Evolutionary conservation across 306 rosid species (phyloP), one percentile per base, ranked within the genome.

Genomic region (Medicago lupulina): DNA sequence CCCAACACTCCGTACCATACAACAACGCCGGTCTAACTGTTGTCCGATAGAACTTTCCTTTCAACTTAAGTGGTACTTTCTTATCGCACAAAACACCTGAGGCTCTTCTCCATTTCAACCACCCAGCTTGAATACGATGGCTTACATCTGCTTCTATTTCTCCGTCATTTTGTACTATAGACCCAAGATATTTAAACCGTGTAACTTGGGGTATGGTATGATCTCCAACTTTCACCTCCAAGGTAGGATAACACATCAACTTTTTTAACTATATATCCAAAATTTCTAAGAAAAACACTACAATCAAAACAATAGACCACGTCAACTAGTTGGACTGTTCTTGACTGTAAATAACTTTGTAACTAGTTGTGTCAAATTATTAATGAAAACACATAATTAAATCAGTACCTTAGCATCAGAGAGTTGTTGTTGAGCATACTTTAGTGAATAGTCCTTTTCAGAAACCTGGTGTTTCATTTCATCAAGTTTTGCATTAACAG

Each of bases 391-490:
- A 44, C 28, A 41, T 2, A 38, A 31, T 80, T 23, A 76, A 17
- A 63, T 34, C 17, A 15, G 72, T 73, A 92, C 99, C 97, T 92
- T 92, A 61, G 92, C 86, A 85, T 95, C 99, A 79, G 92, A 83
- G 18, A 96, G 90, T 65, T 90, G 92, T 54, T 66, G 84, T 76
- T 87, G 97, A 16, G 88, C 78, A 70, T 89, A 82, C 79, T 83
- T 90, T 50, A 95, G 85, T 61, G 86, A 61, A 75, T 84, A 63
- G 10, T 95, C 97, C 83, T 92, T 95, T 69, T 95, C 96, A 8
- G 85, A 75, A 76, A 81, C 73, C 86, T 86, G 93, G 73, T 69
- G 80, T 82, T 82, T 92, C 36, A 92, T 70, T 41, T 87, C 93
- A 74, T 89, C 89, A 28, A 95, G 80, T 79, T 86, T 87, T 38